Evolutionary conservation across 208 protist species (phyloP).

Genomic region (Acanthamoeba healyi): DNA sequence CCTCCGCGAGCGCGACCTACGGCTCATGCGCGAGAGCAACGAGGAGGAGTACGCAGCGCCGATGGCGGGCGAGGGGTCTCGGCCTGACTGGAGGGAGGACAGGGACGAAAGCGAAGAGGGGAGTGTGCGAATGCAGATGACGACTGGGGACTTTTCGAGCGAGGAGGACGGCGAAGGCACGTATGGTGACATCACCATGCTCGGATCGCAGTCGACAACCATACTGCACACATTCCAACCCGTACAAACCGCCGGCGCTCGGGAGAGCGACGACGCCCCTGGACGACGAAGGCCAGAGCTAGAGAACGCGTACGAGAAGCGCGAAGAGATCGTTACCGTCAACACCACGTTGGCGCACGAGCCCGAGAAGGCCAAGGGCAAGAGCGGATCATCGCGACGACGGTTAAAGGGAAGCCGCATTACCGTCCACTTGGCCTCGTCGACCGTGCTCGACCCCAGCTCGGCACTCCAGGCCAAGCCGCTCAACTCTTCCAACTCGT

Average conservation of each 20-base stretch:
- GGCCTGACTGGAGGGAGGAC: neutral
- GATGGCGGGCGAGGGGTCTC: neutral
- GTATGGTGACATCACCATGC: neutral
- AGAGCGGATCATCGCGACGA: neutral
- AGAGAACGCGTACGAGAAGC: neutral
- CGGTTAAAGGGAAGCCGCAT: neutral
- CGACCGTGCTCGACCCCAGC: neutral
- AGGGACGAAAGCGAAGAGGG: neutral
- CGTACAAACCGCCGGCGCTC: neutral
- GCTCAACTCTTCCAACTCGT: conserved; percentile 29
- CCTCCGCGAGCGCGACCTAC: neutral
- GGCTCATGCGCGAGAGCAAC: neutral
- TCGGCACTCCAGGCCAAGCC: neutral
- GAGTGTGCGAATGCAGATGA: neutral
- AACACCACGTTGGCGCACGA: neutral
- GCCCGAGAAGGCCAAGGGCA: neutral
- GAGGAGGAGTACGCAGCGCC: neutral
- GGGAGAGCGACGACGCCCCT: neutral
- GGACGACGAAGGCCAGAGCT: neutral
- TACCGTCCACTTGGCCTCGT: conserved; percentile 35
- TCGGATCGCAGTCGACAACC: neutral
- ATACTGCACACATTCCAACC: neutral
- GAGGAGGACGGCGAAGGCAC: neutral
- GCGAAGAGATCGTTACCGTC: neutral
- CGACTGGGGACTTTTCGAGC: neutral